These are phyloP conservation scores for Rhodotorula kratochvilovae DNA, from an alignment of 768 basidiomycete genomes.

Conservation along the genomic window DNA sequence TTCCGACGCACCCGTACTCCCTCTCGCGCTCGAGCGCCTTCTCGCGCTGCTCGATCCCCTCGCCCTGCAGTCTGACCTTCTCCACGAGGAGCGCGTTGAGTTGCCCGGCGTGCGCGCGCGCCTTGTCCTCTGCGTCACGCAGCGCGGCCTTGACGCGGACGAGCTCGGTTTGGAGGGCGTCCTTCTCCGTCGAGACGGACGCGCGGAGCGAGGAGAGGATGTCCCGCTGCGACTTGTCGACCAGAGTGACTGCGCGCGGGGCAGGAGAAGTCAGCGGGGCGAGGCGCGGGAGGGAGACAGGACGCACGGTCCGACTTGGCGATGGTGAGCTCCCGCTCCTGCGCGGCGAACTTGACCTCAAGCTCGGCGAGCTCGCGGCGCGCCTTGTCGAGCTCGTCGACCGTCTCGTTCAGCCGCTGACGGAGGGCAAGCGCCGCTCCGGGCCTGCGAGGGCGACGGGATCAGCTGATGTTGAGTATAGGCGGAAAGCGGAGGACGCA, in stretches of 20 bases:
- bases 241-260: conserved; percentile 71
- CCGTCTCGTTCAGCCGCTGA: conserved; percentile 77
- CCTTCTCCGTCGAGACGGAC: conserved; percentile 83
- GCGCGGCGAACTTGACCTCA: conserved; percentile 63
- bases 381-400: conserved; percentile 70
- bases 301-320: conserved; percentile 75
- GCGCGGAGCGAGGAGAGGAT: conserved; percentile 79
- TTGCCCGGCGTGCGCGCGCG: conserved; percentile 75
- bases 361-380: conserved; percentile 66
- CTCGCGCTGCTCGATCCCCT: conserved; percentile 84
- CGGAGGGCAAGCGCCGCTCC: conserved; percentile 85
- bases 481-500: conserved; percentile 46
- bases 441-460: conserved; percentile 53
- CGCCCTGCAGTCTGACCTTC: conserved; percentile 83
- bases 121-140: conserved; percentile 71
- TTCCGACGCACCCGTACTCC: conserved; percentile 63
- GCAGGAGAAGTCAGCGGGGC: not conserved
- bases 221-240: conserved; percentile 89
- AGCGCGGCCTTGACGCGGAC: conserved; percentile 63
- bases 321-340: conserved; percentile 66
- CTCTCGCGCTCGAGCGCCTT: conserved; percentile 78
- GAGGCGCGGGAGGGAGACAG: not conserved
- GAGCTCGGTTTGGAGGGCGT: conserved; percentile 65
- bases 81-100: conserved; percentile 78
- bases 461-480: not conserved